Evolutionary conservation across 768 basidiomycete species (phyloP).

Genomic region (Amyloporia xantha): DNA sequence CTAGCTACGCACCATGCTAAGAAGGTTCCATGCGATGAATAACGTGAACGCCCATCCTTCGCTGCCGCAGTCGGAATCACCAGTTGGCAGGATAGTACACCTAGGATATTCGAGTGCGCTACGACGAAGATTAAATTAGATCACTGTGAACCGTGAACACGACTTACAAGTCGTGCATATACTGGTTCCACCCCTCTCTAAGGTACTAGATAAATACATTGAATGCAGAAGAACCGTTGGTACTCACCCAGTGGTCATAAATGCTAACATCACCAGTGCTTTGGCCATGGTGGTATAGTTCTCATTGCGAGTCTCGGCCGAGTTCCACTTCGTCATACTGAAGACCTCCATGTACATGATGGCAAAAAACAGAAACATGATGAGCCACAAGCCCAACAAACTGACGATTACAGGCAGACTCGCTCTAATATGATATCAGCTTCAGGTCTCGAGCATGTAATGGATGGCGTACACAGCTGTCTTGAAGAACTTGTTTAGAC

Average conservation of each 20-base stretch:
- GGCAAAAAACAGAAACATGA: conserved; percentile 86
- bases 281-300: conserved; percentile 81
- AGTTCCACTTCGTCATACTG: conserved; percentile 80
- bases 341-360: conserved; percentile 89
- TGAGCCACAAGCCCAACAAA: conserved; percentile 81
- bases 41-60: conserved; percentile 74
- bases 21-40: conserved; percentile 91
- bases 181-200: conserved; percentile 95
- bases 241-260: conserved; percentile 87
- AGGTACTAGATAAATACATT: neutral
- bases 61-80: conserved; percentile 85
- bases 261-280: conserved; percentile 81
- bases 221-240: neutral
- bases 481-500: conserved; percentile 93
- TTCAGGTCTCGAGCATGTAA: neutral
- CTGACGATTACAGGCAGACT: conserved; percentile 83
- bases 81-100: conserved; percentile 53
- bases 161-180: conserved; percentile 93
- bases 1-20: conserved; percentile 71
- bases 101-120: conserved; percentile 75
- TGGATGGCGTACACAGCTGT: conserved; percentile 71
- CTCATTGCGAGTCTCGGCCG: conserved; percentile 55
- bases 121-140: conserved; percentile 4
- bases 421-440: conserved; percentile 41
- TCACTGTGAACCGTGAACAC: neutral